Percentiles rank a stretch among this genome's conserved stretches.
Conservation (phyloP, 2,329 filamentous ascomycete species). For the Cercospora berteroae region DNA sequence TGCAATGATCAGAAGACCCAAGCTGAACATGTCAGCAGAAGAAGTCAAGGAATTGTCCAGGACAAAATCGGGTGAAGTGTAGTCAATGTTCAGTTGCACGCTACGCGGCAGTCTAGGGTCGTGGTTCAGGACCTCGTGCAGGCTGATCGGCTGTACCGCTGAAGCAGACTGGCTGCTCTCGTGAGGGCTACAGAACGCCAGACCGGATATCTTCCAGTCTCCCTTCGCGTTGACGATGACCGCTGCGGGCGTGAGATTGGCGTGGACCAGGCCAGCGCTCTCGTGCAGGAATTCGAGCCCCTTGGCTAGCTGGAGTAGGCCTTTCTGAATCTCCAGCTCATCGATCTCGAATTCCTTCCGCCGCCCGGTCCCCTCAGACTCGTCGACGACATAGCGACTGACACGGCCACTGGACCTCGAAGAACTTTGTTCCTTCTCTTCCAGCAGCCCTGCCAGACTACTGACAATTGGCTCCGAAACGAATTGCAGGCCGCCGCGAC, state of each 20-base stretch:
- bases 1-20: constrained; percentile 83
- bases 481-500: constrained; percentile 89
- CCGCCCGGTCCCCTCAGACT: constrained; percentile 66
- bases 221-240: constrained; percentile 95
- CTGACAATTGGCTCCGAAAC: constrained; percentile 89
- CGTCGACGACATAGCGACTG: constrained; percentile 78
- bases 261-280: constrained; percentile 88
- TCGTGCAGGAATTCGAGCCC: constrained; percentile 94
- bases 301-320: constrained; percentile 86
- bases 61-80: constrained; percentile 90
- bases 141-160: constrained; percentile 73
- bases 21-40: constrained; percentile 87
- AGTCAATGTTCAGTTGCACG: constrained; percentile 90
- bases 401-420: constrained; percentile 65
- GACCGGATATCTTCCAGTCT: constrained; percentile 97
- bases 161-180: constrained; percentile 65
- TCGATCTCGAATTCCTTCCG: constrained; percentile 88
- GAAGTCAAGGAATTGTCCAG: constrained; percentile 83
- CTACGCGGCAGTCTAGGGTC: constrained; percentile 77
- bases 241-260: constrained; percentile 89
- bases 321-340: constrained; percentile 96
- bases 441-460: constrained; percentile 76
- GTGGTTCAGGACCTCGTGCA: constrained; percentile 80
- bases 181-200: constrained; percentile 81
- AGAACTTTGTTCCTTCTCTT: constrained; percentile 79